Base-by-base conservation (phyloP, 768 basidiomycete species). In the Tulasnella sp. region DNA sequence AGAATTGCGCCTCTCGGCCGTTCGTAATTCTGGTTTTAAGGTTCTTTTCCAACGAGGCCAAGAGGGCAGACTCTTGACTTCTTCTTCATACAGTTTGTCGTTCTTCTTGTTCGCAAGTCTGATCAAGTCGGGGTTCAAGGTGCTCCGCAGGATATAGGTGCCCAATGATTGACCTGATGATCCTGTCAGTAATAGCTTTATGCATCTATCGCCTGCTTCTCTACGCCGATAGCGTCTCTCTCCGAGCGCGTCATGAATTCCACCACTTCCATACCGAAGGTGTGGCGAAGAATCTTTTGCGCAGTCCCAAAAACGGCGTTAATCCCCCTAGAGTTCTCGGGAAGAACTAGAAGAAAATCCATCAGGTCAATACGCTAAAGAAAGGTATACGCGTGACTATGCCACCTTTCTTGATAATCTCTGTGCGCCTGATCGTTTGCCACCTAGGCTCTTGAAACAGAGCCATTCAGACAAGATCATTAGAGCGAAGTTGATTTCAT, bases 261-360 rank as follows among this genome's bases (percentile, higher is more conserved):
- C 34, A 91, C 89, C 11, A 97, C 86, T 79, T 97, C 93, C 89
- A 96, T 89, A 2, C 92, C 94, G 79, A 97, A 91, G 0, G 87
- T 89, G 15, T 85, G 85, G 17, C 84, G 83, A 3, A 97, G 84
- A 9, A 88, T 88, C 4, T 81, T 81, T 77, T 97, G 93, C 1
- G 93, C n/a, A n/a, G n/a, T n/a, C n/a, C n/a, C n/a, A n/a, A n/a
- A 87, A 31, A 96, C 89, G 0, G 81, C 78, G n/a, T 87, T 88
- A 83, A 96, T 96, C 0, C 86, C n/a, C n/a, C n/a, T n/a, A n/a
- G n/a, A n/a, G n/a, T n/a, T n/a, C n/a, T n/a, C n/a, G n/a, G n/a
- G n/a, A n/a, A n/a, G n/a, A n/a, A n/a, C n/a, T n/a, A n/a, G n/a
- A n/a, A n/a, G n/a, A n/a, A n/a, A n/a, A n/a, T n/a, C n/a, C n/a